Percentiles rank a stretch among this genome's conserved stretches.
Conservation (phyloP, 805 yeast genomes). For the Ogataea allantospora region DNA sequence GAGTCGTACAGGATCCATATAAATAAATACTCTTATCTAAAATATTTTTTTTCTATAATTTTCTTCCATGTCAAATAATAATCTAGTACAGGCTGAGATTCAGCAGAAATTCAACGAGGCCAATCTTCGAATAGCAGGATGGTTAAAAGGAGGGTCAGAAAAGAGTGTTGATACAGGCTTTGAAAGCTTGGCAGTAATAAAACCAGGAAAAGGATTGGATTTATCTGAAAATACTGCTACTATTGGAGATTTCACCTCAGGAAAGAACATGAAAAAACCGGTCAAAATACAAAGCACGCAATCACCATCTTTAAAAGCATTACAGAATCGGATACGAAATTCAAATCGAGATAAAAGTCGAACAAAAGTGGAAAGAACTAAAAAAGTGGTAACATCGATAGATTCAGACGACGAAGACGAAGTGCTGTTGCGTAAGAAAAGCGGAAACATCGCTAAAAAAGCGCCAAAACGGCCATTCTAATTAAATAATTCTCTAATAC, state of each 20-base stretch:
- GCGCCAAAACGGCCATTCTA: slow-evolving; percentile 27
- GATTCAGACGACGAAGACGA: slow-evolving; percentile 27
- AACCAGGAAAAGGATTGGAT: slow-evolving; percentile 32
- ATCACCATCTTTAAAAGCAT: slow-evolving; percentile 24
- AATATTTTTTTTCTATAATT: neutral
- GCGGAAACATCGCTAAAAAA: slow-evolving; percentile 1
- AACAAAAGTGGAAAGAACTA: slow-evolving; percentile 4
- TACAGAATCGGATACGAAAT: slow-evolving; percentile 29
- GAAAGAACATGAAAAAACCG: slow-evolving; percentile 13
- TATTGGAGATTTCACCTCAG: slow-evolving; percentile 25
- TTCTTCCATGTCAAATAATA: slow-evolving; percentile 4
- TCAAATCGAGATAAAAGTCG: slow-evolving; percentile 19
- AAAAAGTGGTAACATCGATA: slow-evolving; percentile 3
- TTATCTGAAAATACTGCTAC: slow-evolving; percentile 4
- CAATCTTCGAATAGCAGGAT: slow-evolving; percentile 36
- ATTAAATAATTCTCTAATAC: neutral
- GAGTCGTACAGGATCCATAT: slow-evolving; percentile 5
- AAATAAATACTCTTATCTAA: neutral
- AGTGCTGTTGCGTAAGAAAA: slow-evolving; percentile 16
- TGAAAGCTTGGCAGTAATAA: slow-evolving; percentile 26
- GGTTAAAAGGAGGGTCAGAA: slow-evolving; percentile 32
- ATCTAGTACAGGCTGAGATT: slow-evolving; percentile 40
- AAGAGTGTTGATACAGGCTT: slow-evolving; percentile 3
- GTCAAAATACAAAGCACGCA: slow-evolving; percentile 11
- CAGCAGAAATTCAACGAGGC: slow-evolving; percentile 42